Evolutionary conservation across 78 protist genomes (phyloP).

Genomic region (Dictyostelium intermedium): DNA sequence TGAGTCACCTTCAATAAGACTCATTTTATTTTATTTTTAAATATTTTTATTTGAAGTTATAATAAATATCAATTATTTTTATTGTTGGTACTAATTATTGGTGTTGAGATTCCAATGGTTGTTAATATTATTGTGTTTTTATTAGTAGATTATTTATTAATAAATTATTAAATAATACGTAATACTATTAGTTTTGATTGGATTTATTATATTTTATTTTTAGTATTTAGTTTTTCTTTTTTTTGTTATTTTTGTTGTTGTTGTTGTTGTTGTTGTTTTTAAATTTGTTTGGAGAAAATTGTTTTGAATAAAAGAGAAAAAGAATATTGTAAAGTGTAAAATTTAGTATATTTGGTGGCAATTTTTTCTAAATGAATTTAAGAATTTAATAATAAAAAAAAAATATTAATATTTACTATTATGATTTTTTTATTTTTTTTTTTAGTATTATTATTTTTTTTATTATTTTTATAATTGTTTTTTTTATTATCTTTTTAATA

Average conservation of each 20-base stretch:
- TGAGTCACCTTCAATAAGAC: slow-evolving; percentile 69
- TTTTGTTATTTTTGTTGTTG: too few relatives aligned
- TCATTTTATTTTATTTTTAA: slow-evolving; percentile 17
- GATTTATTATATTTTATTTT: not conserved
- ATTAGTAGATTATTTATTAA: not conserved
- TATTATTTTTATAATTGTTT: not conserved
- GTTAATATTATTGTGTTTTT: not conserved
- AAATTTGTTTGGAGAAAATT: not conserved
- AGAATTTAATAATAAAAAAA: not conserved
- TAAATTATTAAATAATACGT: not conserved
- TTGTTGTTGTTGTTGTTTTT: too few relatives aligned
- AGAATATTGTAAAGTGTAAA: not conserved
- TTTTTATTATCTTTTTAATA: too few relatives aligned
- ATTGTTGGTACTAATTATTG: not conserved
- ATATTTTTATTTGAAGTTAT: not conserved
- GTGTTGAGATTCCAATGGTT: not conserved
- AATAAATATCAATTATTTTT: too few relatives aligned
- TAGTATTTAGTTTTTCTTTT: not conserved
- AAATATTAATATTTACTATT: not conserved
- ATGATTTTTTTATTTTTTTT: not conserved
- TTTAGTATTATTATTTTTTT: not conserved
- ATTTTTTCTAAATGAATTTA: not conserved
- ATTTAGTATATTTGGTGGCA: not conserved
- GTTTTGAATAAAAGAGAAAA: not conserved
- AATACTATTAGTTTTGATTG: not conserved